These are phyloP conservation scores for Coemansia sp. DNA, from an alignment of 192 early-diverging fungal genomes.

Conservation along the genomic window DNA sequence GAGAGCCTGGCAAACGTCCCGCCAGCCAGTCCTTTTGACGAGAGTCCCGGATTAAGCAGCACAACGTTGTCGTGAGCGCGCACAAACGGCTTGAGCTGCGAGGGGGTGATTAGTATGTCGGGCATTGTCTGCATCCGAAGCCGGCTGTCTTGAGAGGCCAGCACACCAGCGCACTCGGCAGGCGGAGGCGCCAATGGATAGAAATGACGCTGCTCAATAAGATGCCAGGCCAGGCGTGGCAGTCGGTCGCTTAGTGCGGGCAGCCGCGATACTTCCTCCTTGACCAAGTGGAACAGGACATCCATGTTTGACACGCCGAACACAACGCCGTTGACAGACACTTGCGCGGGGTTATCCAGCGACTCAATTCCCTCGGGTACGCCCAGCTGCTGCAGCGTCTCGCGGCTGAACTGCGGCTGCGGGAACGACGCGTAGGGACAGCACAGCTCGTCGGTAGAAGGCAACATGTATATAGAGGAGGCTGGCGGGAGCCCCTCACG, in stretches of 20 bases:
- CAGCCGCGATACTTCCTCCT: conserved; percentile 63
- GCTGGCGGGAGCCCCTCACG: conserved; percentile 42
- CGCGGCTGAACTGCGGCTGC: conserved; percentile 71
- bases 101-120: conserved; percentile 81
- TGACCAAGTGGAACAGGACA: conserved; percentile 67
- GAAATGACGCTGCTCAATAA: conserved; percentile 78
- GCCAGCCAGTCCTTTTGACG: conserved; percentile 66
- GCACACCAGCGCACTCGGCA: conserved; percentile 32
- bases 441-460: conserved; percentile 73
- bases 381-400: conserved; percentile 22
- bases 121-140: conserved; percentile 61
- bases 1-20: conserved; percentile 81
- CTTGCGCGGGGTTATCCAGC: conserved; percentile 79
- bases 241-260: conserved; percentile 61
- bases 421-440: conserved; percentile 77
- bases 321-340: conserved; percentile 79
- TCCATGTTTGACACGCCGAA: conserved; percentile 80
- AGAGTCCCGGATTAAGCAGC: conserved; percentile 81
- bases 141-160: conserved; percentile 37
- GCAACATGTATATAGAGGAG: conserved; percentile 68
- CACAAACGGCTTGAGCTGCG: conserved; percentile 69
- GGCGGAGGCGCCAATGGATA: conserved; percentile 83
- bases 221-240: conserved; percentile 68
- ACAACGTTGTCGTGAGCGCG: conserved; percentile 73
- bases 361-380: conserved; percentile 37